phyloP scores from a whole-genome alignment of 495 filamentous ascomycete species.

The Daldinia bambusicola region DNA sequence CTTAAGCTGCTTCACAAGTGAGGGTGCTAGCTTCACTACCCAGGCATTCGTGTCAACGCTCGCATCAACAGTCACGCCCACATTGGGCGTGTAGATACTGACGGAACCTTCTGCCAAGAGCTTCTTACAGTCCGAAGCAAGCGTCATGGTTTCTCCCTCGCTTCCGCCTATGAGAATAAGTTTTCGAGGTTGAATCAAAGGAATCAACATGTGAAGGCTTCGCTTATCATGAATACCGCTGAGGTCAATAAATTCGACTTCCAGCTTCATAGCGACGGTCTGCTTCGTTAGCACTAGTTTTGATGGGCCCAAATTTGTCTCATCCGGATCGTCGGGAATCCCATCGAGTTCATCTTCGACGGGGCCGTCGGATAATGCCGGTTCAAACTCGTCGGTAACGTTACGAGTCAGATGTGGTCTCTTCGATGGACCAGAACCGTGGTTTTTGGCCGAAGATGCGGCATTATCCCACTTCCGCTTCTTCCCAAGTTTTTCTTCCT shows the following conservation, averaged over 20 bases:
- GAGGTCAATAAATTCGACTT: slow-evolving; percentile 90
- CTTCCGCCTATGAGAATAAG: slow-evolving; percentile 87
- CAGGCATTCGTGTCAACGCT: slow-evolving; percentile 98
- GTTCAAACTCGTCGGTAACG: slow-evolving; percentile 55
- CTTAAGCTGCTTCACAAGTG: slow-evolving; percentile 81
- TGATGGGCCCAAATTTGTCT: slow-evolving; percentile 73
- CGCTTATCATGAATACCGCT: slow-evolving; percentile 92
- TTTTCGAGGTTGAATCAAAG: slow-evolving; percentile 92
- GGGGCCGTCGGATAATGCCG: slow-evolving; percentile 52
- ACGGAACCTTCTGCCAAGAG: slow-evolving; percentile 65
- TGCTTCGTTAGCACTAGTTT: slow-evolving; percentile 73
- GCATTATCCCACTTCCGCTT: slow-evolving; percentile 93
- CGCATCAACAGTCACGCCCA: slow-evolving; percentile 79
- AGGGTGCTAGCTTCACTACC: slow-evolving; percentile 87
- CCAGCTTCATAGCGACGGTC: slow-evolving; percentile 71
- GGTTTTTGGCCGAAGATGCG: slow-evolving; percentile 54
- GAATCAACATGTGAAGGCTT: slow-evolving; percentile 92
- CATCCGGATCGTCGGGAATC: slow-evolving; percentile 66
- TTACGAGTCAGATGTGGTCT: slow-evolving; percentile 52
- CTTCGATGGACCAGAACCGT: slow-evolving; percentile 49
- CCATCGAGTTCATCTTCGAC: slow-evolving; percentile 63
- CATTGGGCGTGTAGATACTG: slow-evolving; percentile 81
- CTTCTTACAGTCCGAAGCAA: slow-evolving; percentile 84
- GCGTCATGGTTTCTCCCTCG: slow-evolving; percentile 74
- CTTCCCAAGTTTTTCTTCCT: slow-evolving; percentile 79